Percentiles rank a stretch among this genome's conserved stretches.
phyloP scores from a whole-genome alignment of 441 rosid species.

The Hura crepitans region DNA sequence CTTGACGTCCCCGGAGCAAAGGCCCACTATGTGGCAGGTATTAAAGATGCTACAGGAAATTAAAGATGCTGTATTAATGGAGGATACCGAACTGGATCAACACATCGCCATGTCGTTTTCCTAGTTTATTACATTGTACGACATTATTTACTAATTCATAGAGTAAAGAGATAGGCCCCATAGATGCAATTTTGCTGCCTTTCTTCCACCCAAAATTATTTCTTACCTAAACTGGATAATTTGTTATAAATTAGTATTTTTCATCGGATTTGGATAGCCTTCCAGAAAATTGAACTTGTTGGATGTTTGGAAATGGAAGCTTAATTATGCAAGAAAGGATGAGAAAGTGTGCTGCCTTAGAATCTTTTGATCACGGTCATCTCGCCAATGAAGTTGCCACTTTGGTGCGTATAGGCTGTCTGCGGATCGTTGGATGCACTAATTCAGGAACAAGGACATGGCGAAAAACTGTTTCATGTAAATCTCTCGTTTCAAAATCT shows the following conservation, averaged over 20 bases:
- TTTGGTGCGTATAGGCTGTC: not conserved
- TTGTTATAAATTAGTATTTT: not conserved
- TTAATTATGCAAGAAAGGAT: too few species aligned
- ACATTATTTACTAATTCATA: not conserved
- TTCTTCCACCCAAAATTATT: not conserved
- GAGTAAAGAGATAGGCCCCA: constrained; percentile 5
- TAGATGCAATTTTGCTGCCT: not conserved
- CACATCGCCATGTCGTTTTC: constrained; percentile 26
- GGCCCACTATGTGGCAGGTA: constrained; percentile 81
- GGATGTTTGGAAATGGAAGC: too few species aligned
- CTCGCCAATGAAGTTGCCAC: not conserved
- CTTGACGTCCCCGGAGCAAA: constrained; percentile 64
- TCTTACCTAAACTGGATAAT: not conserved
- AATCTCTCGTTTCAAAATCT: not conserved
- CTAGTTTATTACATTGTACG: constrained; percentile 9
- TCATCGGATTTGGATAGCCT: not conserved
- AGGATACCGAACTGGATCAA: constrained; percentile 46
- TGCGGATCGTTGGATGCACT: not conserved
- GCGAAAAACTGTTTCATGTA: not conserved
- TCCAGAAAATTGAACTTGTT: too few species aligned
- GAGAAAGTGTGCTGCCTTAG: too few species aligned
- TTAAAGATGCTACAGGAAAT: constrained; percentile 79
- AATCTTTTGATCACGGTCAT: too few species aligned
- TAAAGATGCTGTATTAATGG: constrained; percentile 52
- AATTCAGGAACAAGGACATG: not conserved